Evolutionary conservation across 169 alveolate species (phyloP).

Genomic region (Theileria parva): DNA sequence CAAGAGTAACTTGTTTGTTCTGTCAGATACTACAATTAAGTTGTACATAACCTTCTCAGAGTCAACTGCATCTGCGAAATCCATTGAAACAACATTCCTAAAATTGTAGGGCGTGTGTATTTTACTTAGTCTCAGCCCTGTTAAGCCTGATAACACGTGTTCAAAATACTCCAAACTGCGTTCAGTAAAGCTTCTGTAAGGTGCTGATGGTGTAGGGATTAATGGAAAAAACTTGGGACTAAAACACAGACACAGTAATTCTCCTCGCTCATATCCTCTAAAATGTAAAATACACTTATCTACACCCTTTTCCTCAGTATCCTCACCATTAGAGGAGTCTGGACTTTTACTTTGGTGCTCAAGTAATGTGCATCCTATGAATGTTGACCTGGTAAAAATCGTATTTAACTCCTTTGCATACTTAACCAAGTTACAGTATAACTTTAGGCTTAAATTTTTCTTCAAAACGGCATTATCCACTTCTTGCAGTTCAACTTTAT

Average conservation of each 20-base stretch:
- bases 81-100: constrained; percentile 46
- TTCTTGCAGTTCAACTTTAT: background rate
- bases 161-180: constrained; percentile 34
- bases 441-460: background rate
- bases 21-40: constrained; percentile 11
- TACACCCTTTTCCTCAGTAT: background rate
- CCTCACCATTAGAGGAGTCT: background rate
- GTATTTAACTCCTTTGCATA: constrained; percentile 47
- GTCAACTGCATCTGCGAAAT: constrained; percentile 24
- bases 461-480: background rate
- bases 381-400: constrained; percentile 43
- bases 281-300: constrained; percentile 51
- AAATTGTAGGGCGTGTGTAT: constrained; percentile 48
- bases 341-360: constrained; percentile 12
- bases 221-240: constrained; percentile 35
- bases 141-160: constrained; percentile 47
- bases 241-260: constrained; percentile 35
- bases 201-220: constrained; percentile 50
- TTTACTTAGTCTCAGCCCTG: constrained; percentile 43
- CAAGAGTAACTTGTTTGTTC: constrained; percentile 37
- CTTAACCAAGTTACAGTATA: background rate
- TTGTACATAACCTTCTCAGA: background rate
- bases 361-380: constrained; percentile 42
- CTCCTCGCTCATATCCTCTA: constrained; percentile 64
- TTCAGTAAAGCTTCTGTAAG: constrained; percentile 31